A percentile compares a stretch with the other conserved stretches of the same genome.
Conservation (phyloP, 2,329 filamentous ascomycete genomes). For the Cryphonectria naterciae region DNA sequence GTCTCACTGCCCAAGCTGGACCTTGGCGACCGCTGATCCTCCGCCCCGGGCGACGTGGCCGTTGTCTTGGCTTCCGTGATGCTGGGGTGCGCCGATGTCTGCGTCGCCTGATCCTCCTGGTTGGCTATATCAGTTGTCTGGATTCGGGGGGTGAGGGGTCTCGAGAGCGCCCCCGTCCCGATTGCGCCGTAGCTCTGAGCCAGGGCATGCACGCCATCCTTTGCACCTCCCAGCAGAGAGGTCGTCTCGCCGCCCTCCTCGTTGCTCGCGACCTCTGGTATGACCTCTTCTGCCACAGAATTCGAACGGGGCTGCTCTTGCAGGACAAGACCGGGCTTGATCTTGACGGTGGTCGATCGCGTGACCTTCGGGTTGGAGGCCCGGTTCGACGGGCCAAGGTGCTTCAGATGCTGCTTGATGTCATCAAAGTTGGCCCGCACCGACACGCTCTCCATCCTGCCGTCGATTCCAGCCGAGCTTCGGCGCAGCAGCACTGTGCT, state of each 20-base stretch:
- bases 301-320: constrained; percentile 31
- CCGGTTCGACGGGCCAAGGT: constrained; percentile 69
- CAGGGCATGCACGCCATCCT: constrained; percentile 68
- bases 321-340: constrained; percentile 54
- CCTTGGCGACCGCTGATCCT: constrained; percentile 21
- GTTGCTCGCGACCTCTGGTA: constrained; percentile 19
- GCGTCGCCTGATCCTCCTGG: constrained; percentile 34
- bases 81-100: constrained; percentile 28
- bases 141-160: constrained; percentile 33
- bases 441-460: constrained; percentile 53
- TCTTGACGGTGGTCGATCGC: constrained; percentile 66
- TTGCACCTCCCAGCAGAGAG: constrained; percentile 55
- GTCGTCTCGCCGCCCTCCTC: constrained; percentile 44
- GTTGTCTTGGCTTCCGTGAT: constrained; percentile 19
- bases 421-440: constrained; percentile 65
- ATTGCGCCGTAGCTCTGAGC: constrained; percentile 58
- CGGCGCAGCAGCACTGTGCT: constrained; percentile 65
- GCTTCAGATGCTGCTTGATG: constrained; percentile 65
- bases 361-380: constrained; percentile 67
- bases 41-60: constrained; percentile 18
- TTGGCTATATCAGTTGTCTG: constrained; percentile 33
- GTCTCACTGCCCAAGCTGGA: constrained; percentile 29
- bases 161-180: constrained; percentile 28
- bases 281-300: constrained; percentile 33
- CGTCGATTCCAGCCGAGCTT: constrained; percentile 59